These are phyloP conservation scores for Penicillium sp. DNA, from an alignment of 2,329 filamentous ascomycete genomes.

Conservation along the genomic window DNA sequence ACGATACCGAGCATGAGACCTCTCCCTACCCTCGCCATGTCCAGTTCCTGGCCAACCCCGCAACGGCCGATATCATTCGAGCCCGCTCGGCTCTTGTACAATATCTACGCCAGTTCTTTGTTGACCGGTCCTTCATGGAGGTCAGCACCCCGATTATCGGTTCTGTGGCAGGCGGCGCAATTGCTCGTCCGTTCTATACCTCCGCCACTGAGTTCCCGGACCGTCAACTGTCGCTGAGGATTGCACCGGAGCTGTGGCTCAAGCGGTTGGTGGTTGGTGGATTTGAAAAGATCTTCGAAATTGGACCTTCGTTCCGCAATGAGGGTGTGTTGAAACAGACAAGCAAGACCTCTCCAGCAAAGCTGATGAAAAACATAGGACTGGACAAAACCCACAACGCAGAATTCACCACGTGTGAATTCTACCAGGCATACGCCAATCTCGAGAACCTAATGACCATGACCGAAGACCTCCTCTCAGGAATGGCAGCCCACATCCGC, in stretches of 20 bases:
- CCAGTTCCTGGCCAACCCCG: conserved; percentile 74
- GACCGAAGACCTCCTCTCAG: conserved; percentile 69
- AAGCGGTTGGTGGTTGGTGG: conserved; percentile 89
- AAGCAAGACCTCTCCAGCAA: background rate
- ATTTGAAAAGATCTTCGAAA: conserved; percentile 85
- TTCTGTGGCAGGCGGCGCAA: conserved; percentile 77
- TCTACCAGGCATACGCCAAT: conserved; percentile 83
- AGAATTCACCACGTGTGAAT: conserved; percentile 96
- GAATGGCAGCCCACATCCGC: conserved; percentile 55
- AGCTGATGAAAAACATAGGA: conserved; percentile 34
- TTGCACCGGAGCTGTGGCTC: conserved; percentile 92
- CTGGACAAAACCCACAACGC: conserved; percentile 90
- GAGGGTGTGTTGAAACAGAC: conserved; percentile 57
- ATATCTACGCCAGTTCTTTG: conserved; percentile 70
- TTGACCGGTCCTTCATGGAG: conserved; percentile 72
- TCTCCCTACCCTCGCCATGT: conserved; percentile 76
- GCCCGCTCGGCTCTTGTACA: conserved; percentile 73
- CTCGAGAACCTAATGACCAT: conserved; percentile 69
- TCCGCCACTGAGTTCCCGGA: conserved; percentile 71
- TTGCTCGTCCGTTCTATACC: conserved; percentile 82
- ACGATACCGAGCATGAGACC: conserved; percentile 67
- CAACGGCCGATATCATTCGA: conserved; percentile 65
- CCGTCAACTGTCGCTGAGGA: conserved; percentile 71
- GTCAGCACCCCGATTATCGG: conserved; percentile 89
- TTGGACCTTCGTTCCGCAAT: conserved; percentile 88